Evolutionary conservation across 129 eudicot genomes (phyloP).

Genomic region (Scalesia atractyloides): DNA sequence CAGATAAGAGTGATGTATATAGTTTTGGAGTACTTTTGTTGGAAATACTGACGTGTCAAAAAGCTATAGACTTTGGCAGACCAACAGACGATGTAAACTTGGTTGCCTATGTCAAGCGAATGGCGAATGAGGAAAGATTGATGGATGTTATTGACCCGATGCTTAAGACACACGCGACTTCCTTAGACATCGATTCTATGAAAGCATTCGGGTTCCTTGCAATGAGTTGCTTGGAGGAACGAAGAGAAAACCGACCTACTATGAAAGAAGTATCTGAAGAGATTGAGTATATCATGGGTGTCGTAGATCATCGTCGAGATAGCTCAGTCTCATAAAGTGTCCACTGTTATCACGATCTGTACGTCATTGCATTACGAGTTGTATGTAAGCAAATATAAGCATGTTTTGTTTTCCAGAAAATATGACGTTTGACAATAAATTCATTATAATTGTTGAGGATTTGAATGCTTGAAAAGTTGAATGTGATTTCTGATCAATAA

Average conservation of each 20-base stretch:
- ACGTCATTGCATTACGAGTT: neutral
- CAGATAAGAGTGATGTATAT: slow-evolving; percentile 72
- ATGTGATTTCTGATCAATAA: slow-evolving; percentile 2
- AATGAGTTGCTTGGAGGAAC: slow-evolving; percentile 64
- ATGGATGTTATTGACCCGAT: slow-evolving; percentile 50
- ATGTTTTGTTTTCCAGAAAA: neutral
- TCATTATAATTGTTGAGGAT: slow-evolving; percentile 1
- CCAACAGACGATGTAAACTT: slow-evolving; percentile 60
- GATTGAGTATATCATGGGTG: slow-evolving; percentile 59
- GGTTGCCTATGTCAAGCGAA: slow-evolving; percentile 53
- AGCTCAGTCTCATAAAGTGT: neutral
- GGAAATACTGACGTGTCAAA: slow-evolving; percentile 54
- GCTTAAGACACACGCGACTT: slow-evolving; percentile 41
- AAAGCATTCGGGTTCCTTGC: slow-evolving; percentile 65
- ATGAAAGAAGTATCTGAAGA: slow-evolving; percentile 77
- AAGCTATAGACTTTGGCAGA: slow-evolving; percentile 65
- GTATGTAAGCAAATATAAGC: neutral
- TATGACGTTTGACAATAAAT: neutral
- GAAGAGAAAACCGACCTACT: slow-evolving; percentile 65
- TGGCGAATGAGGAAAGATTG: slow-evolving; percentile 52
- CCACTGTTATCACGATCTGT: neutral
- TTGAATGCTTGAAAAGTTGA: neutral
- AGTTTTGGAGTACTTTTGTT: slow-evolving; percentile 73
- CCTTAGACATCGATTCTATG: slow-evolving; percentile 59
- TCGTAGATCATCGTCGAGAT: slow-evolving; percentile 17